Evolutionary conservation across 2,329 filamentous ascomycete species (phyloP), one percentile per base, ranked within the genome.

Genomic region (Nemania abortiva): DNA sequence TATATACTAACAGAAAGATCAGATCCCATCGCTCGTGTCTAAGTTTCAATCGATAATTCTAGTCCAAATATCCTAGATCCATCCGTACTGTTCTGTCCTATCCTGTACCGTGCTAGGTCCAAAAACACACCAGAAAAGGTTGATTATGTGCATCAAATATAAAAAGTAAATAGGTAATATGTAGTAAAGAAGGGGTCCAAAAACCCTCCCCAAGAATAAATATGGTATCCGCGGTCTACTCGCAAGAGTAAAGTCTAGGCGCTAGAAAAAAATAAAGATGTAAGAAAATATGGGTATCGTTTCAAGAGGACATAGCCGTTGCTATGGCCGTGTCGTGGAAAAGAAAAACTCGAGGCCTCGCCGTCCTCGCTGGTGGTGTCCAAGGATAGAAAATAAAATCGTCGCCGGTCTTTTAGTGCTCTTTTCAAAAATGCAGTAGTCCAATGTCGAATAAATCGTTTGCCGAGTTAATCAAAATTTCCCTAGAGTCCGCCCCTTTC

Each of bases 211-310:
- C 22, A 31, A 24, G 34, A 50, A 45, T 18, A 58, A 37, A n/a
- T 37, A n/a, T n/a, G 49, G 27, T 55, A 56, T 49, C 34, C 42
- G 24, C 15, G n/a, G 22, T 13, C n/a, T 47, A n/a, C 42, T 20
- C 18, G 45, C 15, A 58, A 31, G 27, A 34, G 11, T 34, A 24
- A 42, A 42, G 54, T n/a, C n/a, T 39, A 29, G n/a, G 24, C 42
- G 63, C 37, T 49, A 37, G 47, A 52, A 47, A 55, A 53, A 52
- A 47, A 55, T 34, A 31, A 11, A 11, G 27, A 9, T 31, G 27
- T 13, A 63, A 64, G n/a, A 54, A 34, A 61, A 59, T 31, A 56
- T 24, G 61, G 66, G 66, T 68, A 68, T 68, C 66, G 66, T 65
- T 61, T 54, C 45, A n/a, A 62, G 22, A 39, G 24, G 61, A 27